These are phyloP conservation scores for Aspergillus clavatus DNA, from an alignment of 2,329 filamentous ascomycete species.

Conservation along the genomic window DNA sequence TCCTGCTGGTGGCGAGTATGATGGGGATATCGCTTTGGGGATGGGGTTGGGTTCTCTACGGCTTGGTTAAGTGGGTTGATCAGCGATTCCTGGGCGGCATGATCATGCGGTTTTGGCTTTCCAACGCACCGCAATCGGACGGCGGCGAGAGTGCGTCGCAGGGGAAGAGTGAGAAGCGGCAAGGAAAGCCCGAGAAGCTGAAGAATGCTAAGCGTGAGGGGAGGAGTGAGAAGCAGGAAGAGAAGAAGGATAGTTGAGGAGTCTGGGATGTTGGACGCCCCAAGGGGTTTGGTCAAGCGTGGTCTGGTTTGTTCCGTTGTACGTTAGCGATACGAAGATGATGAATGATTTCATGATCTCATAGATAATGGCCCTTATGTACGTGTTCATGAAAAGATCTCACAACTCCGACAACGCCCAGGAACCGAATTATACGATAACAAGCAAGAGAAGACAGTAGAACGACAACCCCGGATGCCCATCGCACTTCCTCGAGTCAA, in stretches of 20 bases:
- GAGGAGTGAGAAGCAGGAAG: no score
- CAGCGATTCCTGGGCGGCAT: neutral
- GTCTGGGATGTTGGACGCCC: neutral
- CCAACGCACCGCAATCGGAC: neutral
- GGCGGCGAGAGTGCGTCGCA: neutral
- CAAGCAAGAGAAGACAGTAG: no score
- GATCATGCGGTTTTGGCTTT: neutral
- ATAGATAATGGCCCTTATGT: no score
- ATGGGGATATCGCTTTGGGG: slow-evolving; percentile 28
- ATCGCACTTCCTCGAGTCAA: no score
- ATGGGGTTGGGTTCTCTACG: slow-evolving; percentile 28
- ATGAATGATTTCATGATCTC: no score
- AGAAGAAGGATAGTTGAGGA: neutral
- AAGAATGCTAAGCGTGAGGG: no score
- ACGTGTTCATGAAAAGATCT: no score
- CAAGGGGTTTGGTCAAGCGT: neutral
- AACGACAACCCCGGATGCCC: no score
- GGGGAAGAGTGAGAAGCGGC: neutral
- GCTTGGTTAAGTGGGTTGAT: neutral
- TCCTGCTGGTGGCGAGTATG: slow-evolving; percentile 26
- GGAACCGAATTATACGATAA: no score
- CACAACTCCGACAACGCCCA: no score
- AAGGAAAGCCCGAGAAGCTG: neutral
- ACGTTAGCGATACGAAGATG: no score
- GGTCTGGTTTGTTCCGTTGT: no score